phyloP scores from a whole-genome alignment of 2,329 filamentous ascomycete species.

The Phialocephala sp. region DNA sequence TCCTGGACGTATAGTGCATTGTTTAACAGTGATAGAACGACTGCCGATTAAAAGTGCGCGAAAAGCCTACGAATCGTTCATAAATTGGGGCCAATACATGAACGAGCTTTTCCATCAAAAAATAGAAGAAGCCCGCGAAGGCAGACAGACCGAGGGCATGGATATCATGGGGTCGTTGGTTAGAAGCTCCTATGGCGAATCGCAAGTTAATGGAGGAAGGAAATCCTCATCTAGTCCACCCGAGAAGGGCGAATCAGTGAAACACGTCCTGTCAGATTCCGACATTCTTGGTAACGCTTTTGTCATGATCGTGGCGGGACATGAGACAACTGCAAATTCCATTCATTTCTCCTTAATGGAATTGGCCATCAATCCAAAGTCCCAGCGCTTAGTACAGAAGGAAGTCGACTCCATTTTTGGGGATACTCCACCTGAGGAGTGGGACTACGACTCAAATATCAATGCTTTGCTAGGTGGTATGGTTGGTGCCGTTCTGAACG shows the following conservation, averaged over 20 bases:
- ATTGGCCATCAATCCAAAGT: slow-evolving; percentile 67
- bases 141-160: slow-evolving; percentile 50
- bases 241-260: slow-evolving; percentile 57
- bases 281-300: slow-evolving; percentile 78
- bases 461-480: slow-evolving; percentile 71
- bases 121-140: slow-evolving; percentile 49
- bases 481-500: slow-evolving; percentile 77
- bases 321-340: slow-evolving; percentile 80
- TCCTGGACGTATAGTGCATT: background rate
- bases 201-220: slow-evolving; percentile 34
- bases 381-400: slow-evolving; percentile 69
- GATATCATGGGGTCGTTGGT: slow-evolving; percentile 63
- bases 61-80: slow-evolving; percentile 52
- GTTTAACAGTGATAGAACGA: slow-evolving; percentile 37
- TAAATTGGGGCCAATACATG: slow-evolving; percentile 67
- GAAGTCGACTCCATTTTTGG: slow-evolving; percentile 72
- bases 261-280: slow-evolving; percentile 60
- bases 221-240: slow-evolving; percentile 48
- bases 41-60: slow-evolving; percentile 53
- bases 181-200: slow-evolving; percentile 48
- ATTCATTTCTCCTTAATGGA: slow-evolving; percentile 74
- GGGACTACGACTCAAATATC: slow-evolving; percentile 74
- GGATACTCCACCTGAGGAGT: slow-evolving; percentile 60
- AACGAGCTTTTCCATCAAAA: slow-evolving; percentile 61
- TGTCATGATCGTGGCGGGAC: slow-evolving; percentile 72